Conservation (phyloP, 2,329 filamentous ascomycete species). For the Zasmidium cellare region DNA sequence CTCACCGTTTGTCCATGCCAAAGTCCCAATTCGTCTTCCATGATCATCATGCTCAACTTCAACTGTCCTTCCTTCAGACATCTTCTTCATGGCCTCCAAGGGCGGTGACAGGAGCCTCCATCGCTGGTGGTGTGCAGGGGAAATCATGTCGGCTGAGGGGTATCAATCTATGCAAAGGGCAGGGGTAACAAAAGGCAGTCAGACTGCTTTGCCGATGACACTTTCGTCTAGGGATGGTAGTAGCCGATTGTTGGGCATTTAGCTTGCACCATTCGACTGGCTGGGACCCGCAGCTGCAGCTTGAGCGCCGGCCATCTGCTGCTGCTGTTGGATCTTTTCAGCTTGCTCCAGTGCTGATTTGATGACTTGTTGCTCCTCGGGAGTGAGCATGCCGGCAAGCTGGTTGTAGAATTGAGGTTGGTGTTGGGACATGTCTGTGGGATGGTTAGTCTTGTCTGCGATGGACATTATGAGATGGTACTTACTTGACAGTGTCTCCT, state of each 20-base stretch:
- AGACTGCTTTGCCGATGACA: not conserved
- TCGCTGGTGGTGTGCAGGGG: not conserved
- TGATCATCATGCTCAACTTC: not conserved
- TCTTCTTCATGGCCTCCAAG: not conserved
- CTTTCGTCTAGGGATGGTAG: not conserved
- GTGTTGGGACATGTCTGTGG: slow-evolving; percentile 78
- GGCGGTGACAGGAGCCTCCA: not conserved
- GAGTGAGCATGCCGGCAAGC: slow-evolving; percentile 74
- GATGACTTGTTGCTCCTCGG: slow-evolving; percentile 79
- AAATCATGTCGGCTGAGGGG: slow-evolving; percentile 2
- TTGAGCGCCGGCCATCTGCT: slow-evolving; percentile 14
- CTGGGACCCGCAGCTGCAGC: not conserved
- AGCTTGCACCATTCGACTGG: slow-evolving; percentile 15
- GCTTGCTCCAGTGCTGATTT: slow-evolving; percentile 76
- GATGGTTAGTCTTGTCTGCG: slow-evolving; percentile 30
- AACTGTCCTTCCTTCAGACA: not conserved
- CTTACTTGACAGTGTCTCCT: slow-evolving; percentile 78
- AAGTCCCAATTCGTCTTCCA: not conserved
- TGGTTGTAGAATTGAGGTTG: slow-evolving; percentile 85
- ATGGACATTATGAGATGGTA: slow-evolving; percentile 25
- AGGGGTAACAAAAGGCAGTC: not conserved
- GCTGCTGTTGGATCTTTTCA: slow-evolving; percentile 48
- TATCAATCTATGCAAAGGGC: slow-evolving; percentile 10
- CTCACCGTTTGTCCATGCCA: not conserved
- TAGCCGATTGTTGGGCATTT: not conserved